Evolutionary conservation across 352 stramenopile genomes (phyloP).

Genomic region (Globisporangium barbulae): DNA sequence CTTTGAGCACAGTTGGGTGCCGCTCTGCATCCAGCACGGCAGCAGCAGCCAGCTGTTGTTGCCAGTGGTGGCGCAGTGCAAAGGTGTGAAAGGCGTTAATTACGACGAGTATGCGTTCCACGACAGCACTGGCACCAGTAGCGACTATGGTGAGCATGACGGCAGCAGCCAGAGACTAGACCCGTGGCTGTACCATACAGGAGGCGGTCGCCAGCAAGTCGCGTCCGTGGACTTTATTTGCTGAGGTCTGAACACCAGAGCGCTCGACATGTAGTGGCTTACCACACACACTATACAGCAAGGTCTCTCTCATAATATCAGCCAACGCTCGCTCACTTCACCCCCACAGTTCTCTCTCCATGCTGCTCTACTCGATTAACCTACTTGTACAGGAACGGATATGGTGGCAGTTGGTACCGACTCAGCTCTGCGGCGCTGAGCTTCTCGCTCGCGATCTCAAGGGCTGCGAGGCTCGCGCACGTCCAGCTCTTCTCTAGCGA

Average conservation of each 20-base stretch:
- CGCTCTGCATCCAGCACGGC: conserved; percentile 39
- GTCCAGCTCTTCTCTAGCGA: conserved; percentile 19
- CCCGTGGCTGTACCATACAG: conserved; percentile 4
- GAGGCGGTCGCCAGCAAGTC: background rate
- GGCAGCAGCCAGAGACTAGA: background rate
- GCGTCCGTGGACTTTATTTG: conserved; percentile 11
- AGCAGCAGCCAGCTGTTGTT: background rate
- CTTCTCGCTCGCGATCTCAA: conserved; percentile 11
- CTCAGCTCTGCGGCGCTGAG: conserved; percentile 24
- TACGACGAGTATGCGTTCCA: conserved; percentile 26
- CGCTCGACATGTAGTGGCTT: too few relatives aligned
- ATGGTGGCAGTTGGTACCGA: conserved; percentile 34
- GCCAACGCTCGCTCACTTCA: background rate
- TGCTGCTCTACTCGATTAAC: background rate
- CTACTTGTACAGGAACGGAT: conserved; percentile 24
- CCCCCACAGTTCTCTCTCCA: background rate
- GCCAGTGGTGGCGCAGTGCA: background rate
- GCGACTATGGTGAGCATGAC: background rate
- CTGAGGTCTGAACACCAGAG: background rate
- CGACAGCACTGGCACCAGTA: background rate
- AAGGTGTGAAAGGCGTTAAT: conserved; percentile 22
- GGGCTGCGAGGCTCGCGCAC: conserved; percentile 26
- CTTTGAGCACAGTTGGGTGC: conserved; percentile 71
- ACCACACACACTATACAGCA: background rate
- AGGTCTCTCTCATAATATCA: background rate